Evolutionary conservation across 148 eudicot species (phyloP).

Genomic region (Bassia scoparia): DNA sequence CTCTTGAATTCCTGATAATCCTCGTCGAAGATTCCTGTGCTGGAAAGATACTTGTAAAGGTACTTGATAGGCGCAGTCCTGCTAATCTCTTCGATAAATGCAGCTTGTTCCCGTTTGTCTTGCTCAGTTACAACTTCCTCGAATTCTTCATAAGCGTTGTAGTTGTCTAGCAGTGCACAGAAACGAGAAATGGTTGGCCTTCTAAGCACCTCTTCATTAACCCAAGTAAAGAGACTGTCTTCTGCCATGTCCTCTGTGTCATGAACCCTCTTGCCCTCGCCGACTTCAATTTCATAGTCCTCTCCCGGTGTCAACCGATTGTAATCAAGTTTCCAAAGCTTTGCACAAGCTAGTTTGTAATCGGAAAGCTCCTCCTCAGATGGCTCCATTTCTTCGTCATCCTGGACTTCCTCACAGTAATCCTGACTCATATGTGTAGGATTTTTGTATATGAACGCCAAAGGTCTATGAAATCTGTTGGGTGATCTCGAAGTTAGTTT

Average conservation of each 20-base stretch:
- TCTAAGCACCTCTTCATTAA: constrained; percentile 55
- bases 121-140: constrained; percentile 72
- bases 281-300: constrained; percentile 83
- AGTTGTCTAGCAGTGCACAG: constrained; percentile 81
- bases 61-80: constrained; percentile 95
- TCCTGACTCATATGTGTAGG: constrained; percentile 67
- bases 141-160: constrained; percentile 79
- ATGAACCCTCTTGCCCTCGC: constrained; percentile 86
- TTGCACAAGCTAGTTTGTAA: constrained; percentile 67
- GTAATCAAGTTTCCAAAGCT: constrained; percentile 89
- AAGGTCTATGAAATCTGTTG: constrained; percentile 56
- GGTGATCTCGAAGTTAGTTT: too few relatives aligned
- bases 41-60: constrained; percentile 66
- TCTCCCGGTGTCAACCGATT: constrained; percentile 79
- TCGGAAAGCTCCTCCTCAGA: constrained; percentile 65
- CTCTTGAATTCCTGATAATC: constrained; percentile 61
- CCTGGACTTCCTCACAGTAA: constrained; percentile 56
- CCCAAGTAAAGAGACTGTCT: constrained; percentile 71
- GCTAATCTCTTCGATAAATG: constrained; percentile 92
- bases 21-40: constrained; percentile 43
- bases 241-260: constrained; percentile 74
- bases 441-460: constrained; percentile 71
- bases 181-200: constrained; percentile 81
- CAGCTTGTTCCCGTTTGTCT: constrained; percentile 80
- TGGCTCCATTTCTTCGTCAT: constrained; percentile 50